phyloP scores from a whole-genome alignment of 805 yeast species.

The Wickerhamiella kazuoi region DNA sequence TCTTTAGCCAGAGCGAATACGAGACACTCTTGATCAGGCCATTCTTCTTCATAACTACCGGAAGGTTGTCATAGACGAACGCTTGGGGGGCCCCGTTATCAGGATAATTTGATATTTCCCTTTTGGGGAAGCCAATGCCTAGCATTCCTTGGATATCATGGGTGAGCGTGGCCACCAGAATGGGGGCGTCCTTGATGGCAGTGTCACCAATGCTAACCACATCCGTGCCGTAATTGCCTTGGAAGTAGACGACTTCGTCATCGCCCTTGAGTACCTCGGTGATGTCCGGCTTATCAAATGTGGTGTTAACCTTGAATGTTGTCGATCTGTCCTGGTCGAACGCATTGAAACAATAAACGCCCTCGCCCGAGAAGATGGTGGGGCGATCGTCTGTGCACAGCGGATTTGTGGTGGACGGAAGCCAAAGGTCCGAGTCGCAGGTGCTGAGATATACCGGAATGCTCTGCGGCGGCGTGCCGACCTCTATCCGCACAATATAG shows the following conservation, averaged over 20 bases:
- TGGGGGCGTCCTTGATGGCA: constrained; percentile 34
- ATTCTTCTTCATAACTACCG: constrained; percentile 20
- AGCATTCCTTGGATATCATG: constrained; percentile 42
- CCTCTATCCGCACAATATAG: no score
- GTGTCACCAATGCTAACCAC: constrained; percentile 35
- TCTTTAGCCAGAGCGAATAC: constrained; percentile 31
- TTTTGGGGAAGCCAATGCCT: constrained; percentile 24
- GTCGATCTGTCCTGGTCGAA: not conserved
- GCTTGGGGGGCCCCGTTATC: not conserved
- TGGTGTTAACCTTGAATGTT: not conserved
- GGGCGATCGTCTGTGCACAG: constrained; percentile 16
- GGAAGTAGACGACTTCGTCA: constrained; percentile 13
- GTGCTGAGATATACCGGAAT: no score
- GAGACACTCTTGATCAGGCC: constrained; percentile 27
- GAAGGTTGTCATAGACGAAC: constrained; percentile 17
- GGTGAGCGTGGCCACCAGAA: constrained; percentile 58
- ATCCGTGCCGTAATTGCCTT: constrained; percentile 48
- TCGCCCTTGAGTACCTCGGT: no score
- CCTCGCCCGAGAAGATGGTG: not conserved
- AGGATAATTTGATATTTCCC: no score
- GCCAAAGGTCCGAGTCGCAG: constrained; percentile 59
- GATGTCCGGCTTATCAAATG: no score
- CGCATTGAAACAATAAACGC: not conserved
- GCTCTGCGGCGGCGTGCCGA: no score
- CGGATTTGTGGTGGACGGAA: constrained; percentile 32